Evolutionary conservation across 2,329 filamentous ascomycete species (phyloP).

Genomic region (Ophiognomonia clavigignenti-juglandacearum): DNA sequence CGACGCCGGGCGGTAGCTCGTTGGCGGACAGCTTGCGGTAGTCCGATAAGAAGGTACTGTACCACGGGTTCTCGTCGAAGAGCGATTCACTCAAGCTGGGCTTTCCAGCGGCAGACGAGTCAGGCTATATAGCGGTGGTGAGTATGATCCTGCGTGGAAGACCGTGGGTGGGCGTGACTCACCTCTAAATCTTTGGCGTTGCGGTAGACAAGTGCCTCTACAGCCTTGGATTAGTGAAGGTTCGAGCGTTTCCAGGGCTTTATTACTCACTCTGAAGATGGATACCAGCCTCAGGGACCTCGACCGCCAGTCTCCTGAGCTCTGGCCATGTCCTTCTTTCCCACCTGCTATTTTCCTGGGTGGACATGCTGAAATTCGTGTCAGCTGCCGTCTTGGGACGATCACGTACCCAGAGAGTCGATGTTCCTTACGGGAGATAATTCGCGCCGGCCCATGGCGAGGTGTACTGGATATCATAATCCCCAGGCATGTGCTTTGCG

Average conservation of each 20-base stretch:
- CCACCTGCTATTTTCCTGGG: slow-evolving; percentile 42
- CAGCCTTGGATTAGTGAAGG: not conserved
- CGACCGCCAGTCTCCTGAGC: slow-evolving; percentile 52
- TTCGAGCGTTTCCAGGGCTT: not conserved
- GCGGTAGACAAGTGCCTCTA: slow-evolving; percentile 45
- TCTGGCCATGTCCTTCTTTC: slow-evolving; percentile 62
- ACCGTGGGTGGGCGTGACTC: not conserved
- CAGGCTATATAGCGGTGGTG: too few species aligned
- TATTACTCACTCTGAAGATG: slow-evolving; percentile 62
- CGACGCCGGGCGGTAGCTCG: slow-evolving; percentile 59
- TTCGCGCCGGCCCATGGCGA: slow-evolving; percentile 89
- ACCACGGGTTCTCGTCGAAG: slow-evolving; percentile 67
- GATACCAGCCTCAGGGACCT: slow-evolving; percentile 72
- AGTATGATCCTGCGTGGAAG: too few species aligned
- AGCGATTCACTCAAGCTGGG: slow-evolving; percentile 60
- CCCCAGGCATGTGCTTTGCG: slow-evolving; percentile 86
- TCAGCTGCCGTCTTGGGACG: slow-evolving; percentile 16
- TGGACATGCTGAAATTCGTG: slow-evolving; percentile 36
- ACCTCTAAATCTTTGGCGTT: slow-evolving; percentile 56
- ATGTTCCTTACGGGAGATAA: slow-evolving; percentile 66
- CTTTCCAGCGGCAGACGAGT: not conserved
- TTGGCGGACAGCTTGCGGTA: slow-evolving; percentile 56
- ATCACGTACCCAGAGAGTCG: slow-evolving; percentile 20
- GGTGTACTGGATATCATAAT: slow-evolving; percentile 87
- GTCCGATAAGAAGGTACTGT: slow-evolving; percentile 64